phyloP scores from a whole-genome alignment of 768 basidiomycete genomes.

The Antrodiella citrinella region DNA sequence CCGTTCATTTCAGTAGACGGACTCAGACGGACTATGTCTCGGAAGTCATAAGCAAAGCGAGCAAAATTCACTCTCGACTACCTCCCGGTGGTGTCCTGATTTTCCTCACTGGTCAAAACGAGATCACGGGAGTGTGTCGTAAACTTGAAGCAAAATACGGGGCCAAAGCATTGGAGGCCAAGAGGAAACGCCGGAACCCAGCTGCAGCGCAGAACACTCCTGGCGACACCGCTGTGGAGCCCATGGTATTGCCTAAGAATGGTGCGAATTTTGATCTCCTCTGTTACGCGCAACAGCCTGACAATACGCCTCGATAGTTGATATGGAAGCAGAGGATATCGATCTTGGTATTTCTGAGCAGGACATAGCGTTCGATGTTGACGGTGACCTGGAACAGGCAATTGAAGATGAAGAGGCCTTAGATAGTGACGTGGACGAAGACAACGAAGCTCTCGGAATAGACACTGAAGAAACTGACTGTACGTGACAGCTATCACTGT shows the following conservation, averaged over 20 bases:
- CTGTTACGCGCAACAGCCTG: neutral
- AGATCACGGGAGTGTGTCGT: slow-evolving; percentile 80
- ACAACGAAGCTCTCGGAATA: slow-evolving; percentile 49
- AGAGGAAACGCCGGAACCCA: slow-evolving; percentile 33
- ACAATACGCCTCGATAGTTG: slow-evolving; percentile 32
- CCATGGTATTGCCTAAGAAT: neutral
- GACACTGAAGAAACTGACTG: slow-evolving; percentile 63
- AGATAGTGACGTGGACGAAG: slow-evolving; percentile 61
- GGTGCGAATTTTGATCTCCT: neutral
- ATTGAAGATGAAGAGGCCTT: slow-evolving; percentile 69
- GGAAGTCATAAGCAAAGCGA: slow-evolving; percentile 84
- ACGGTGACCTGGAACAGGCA: slow-evolving; percentile 39
- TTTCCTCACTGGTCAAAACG: slow-evolving; percentile 93
- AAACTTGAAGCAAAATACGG: slow-evolving; percentile 77
- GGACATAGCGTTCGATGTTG: slow-evolving; percentile 60
- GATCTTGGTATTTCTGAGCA: slow-evolving; percentile 46
- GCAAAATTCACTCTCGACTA: slow-evolving; percentile 86
- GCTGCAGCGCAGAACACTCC: slow-evolving; percentile 17
- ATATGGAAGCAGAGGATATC: slow-evolving; percentile 75
- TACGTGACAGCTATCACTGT: slow-evolving; percentile 21
- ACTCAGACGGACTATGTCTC: slow-evolving; percentile 84
- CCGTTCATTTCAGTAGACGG: slow-evolving; percentile 84
- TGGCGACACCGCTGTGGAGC: neutral
- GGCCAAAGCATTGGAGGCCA: slow-evolving; percentile 49
- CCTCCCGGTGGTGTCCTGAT: slow-evolving; percentile 91